phyloP scores from a whole-genome alignment of 352 stramenopile species.

The Globisporangium emineosum region DNA sequence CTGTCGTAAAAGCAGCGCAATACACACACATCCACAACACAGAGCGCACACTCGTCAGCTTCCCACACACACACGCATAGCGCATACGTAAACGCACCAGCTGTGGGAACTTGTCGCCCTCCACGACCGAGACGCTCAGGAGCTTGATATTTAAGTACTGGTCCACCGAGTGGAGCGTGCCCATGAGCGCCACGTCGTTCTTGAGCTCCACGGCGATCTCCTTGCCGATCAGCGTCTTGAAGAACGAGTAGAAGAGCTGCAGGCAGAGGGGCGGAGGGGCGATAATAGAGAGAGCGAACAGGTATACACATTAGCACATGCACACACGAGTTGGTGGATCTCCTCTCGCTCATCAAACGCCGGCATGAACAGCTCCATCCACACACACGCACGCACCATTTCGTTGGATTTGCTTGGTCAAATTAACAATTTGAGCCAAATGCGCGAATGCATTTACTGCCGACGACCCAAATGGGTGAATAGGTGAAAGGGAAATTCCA shows the following conservation, averaged over 20 bases:
- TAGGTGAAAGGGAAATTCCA: too few relatives aligned
- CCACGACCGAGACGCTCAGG: slow-evolving; percentile 93
- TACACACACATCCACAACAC: too few relatives aligned
- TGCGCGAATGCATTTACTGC: too few relatives aligned
- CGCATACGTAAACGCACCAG: slow-evolving; percentile 50
- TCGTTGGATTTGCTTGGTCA: too few relatives aligned
- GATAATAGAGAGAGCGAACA: too few relatives aligned
- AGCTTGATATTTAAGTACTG: slow-evolving; percentile 99
- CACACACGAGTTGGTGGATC: too few relatives aligned
- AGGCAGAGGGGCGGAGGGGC: not conserved
- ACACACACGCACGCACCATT: too few relatives aligned
- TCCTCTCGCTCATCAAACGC: too few relatives aligned
- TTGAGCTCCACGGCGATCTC: slow-evolving; percentile 99
- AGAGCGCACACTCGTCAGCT: not conserved
- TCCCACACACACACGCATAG: not conserved
- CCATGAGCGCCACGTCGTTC: slow-evolving; percentile 97
- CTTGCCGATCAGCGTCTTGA: slow-evolving; percentile 98
- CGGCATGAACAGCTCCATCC: too few relatives aligned
- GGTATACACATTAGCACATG: too few relatives aligned
- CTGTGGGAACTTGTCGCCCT: slow-evolving; percentile 96
- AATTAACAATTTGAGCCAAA: too few relatives aligned
- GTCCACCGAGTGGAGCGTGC: slow-evolving; percentile 97
- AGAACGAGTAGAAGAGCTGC: slow-evolving; percentile 98
- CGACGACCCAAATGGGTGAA: too few relatives aligned
- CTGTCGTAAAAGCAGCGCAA: slow-evolving; percentile 24